phyloP scores from a whole-genome alignment of 2,329 filamentous ascomycete species.

The Beauveria sp. region DNA sequence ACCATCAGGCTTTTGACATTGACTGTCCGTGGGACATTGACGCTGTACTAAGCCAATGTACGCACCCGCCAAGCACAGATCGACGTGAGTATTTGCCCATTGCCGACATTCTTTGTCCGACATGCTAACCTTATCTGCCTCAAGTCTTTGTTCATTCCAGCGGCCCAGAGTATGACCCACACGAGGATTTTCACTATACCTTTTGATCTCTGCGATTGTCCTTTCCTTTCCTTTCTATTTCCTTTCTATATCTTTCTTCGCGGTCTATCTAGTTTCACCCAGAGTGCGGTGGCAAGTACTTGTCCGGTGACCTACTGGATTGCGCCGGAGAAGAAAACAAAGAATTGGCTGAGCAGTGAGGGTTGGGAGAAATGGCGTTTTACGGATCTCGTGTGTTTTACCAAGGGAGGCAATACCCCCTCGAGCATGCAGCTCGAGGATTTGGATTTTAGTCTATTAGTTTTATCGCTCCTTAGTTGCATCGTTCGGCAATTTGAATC shows the following conservation, averaged over 20 bases:
- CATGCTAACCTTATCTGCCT: neutral
- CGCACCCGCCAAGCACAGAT: neutral
- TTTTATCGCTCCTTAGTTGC: neutral
- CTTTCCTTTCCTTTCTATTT: neutral
- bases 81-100: neutral
- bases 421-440: slow-evolving; percentile 1
- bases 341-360: neutral
- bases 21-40: slow-evolving; percentile 18
- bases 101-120: neutral
- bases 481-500: neutral
- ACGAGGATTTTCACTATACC: slow-evolving; percentile 6
- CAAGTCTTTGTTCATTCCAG: neutral
- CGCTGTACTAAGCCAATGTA: slow-evolving; percentile 15
- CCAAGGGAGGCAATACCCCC: slow-evolving; percentile 3
- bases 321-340: neutral
- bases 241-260: neutral
- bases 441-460: neutral
- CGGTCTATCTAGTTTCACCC: neutral
- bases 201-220: neutral
- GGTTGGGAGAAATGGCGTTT: neutral
- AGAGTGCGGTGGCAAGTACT: neutral
- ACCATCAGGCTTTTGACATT: slow-evolving; percentile 18
- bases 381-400: neutral
- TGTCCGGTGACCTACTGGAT: neutral
- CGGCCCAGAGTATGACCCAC: neutral